A percentile compares a stretch with the other conserved stretches of the same genome.
These are phyloP conservation scores for Tylopilus balloui DNA, from an alignment of 768 basidiomycete species.

Conservation along the genomic window DNA sequence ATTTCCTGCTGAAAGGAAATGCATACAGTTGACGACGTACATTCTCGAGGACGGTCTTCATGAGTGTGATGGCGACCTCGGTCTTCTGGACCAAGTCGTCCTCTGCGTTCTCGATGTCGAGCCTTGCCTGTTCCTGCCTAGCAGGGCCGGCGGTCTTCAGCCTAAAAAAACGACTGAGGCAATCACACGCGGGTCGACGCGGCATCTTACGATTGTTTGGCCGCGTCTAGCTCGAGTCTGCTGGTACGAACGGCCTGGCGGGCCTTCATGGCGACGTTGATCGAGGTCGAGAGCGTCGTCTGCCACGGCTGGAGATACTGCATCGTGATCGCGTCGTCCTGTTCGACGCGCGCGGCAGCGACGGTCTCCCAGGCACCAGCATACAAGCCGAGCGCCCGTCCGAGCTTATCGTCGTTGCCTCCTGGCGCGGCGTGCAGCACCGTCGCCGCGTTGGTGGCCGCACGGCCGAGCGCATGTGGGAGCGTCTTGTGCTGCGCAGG, in stretches of 20 bases:
- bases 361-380: slow-evolving; percentile 82
- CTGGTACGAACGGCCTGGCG: slow-evolving; percentile 75
- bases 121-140: slow-evolving; percentile 86
- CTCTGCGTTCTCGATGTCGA: slow-evolving; percentile 90
- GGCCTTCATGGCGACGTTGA: slow-evolving; percentile 91
- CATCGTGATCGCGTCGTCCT: slow-evolving; percentile 66
- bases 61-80: slow-evolving; percentile 91
- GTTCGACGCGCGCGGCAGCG: slow-evolving; percentile 70
- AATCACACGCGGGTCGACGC: background rate
- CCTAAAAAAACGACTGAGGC: slow-evolving; percentile 37
- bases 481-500: slow-evolving; percentile 87
- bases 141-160: slow-evolving; percentile 72
- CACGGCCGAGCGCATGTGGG: slow-evolving; percentile 87
- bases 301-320: slow-evolving; percentile 83
- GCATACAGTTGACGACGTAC: slow-evolving; percentile 44
- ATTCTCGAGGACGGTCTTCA: slow-evolving; percentile 98
- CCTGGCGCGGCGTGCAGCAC: slow-evolving; percentile 43
- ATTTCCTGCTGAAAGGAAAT: background rate
- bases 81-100: slow-evolving; percentile 98
- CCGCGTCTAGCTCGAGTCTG: slow-evolving; percentile 84
- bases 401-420: slow-evolving; percentile 62
- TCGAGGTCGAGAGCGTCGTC: slow-evolving; percentile 75
- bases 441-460: slow-evolving; percentile 58
- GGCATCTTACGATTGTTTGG: slow-evolving; percentile 71
- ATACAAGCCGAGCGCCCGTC: slow-evolving; percentile 73